These are phyloP conservation scores for Dryas integrifolia DNA, from an alignment of 331 rosid genomes.

Conservation along the genomic window DNA sequence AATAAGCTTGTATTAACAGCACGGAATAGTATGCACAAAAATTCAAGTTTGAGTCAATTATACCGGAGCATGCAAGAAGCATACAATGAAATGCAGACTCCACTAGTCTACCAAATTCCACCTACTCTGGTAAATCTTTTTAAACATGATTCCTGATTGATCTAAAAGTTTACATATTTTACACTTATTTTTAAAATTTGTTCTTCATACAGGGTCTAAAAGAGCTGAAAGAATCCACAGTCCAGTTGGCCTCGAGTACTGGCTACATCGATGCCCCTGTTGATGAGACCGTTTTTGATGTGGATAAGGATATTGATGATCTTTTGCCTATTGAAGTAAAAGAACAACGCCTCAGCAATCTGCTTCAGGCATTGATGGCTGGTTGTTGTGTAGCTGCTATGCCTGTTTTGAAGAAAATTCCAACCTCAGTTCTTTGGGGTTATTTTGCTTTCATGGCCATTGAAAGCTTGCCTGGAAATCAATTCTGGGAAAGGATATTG, in stretches of 20 bases:
- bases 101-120: conserved; percentile 78
- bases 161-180: conserved; percentile 13
- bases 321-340: conserved; percentile 94
- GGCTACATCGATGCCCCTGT: conserved; percentile 93
- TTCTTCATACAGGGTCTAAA: conserved; percentile 57
- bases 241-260: conserved; percentile 65
- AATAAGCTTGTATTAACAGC: conserved; percentile 78
- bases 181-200: conserved; percentile 21
- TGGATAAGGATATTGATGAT: conserved; percentile 86
- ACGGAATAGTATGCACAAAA: conserved; percentile 61
- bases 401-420: conserved; percentile 95
- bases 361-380: conserved; percentile 83
- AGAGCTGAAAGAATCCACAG: conserved; percentile 85
- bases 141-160: conserved; percentile 8
- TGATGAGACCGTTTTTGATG: conserved; percentile 80
- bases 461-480: conserved; percentile 98
- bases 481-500: conserved; percentile 94
- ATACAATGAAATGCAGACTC: conserved; percentile 90
- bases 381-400: conserved; percentile 87
- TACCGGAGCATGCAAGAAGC: conserved; percentile 85
- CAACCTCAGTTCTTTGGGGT: conserved; percentile 97
- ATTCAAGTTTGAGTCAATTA: conserved; percentile 71
- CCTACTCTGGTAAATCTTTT: conserved; percentile 61
- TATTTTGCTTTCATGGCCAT: conserved; percentile 99
- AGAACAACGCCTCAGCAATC: conserved; percentile 95